Evolutionary conservation across 768 basidiomycete species (phyloP).

Genomic region (Collybia sordida): DNA sequence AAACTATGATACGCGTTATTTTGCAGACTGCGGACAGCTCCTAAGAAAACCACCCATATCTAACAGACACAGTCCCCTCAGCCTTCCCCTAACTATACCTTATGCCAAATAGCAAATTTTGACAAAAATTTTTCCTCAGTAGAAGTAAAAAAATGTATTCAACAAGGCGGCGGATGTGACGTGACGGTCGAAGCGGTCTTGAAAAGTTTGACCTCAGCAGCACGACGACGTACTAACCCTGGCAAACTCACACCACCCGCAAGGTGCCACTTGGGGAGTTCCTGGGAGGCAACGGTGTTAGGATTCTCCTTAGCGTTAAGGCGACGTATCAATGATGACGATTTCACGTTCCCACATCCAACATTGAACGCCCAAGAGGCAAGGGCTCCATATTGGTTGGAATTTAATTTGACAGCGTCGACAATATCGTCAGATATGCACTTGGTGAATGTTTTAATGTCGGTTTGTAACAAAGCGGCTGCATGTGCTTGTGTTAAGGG

Average conservation of each 20-base stretch:
- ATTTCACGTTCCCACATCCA: slow-evolving; percentile 23
- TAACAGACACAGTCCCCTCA: no score
- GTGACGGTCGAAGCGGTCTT: slow-evolving; percentile 25
- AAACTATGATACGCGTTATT: no score
- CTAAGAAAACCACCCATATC: no score
- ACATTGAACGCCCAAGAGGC: slow-evolving; percentile 30
- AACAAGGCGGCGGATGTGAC: slow-evolving; percentile 19
- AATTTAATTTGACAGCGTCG: slow-evolving; percentile 24
- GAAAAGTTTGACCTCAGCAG: slow-evolving; percentile 24
- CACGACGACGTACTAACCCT: slow-evolving; percentile 15
- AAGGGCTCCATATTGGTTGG: slow-evolving; percentile 33
- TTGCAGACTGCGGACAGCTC: no score
- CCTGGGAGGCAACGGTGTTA: slow-evolving; percentile 29
- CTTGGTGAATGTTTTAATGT: slow-evolving; percentile 23
- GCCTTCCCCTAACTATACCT: no score
- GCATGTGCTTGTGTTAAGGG: slow-evolving; percentile 29
- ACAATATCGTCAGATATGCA: slow-evolving; percentile 27
- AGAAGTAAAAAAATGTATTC: no score
- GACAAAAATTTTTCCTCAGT: no score
- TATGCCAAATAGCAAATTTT: no score
- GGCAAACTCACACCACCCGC: slow-evolving; percentile 25
- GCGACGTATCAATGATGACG: slow-evolving; percentile 27
- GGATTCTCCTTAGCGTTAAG: slow-evolving; percentile 29
- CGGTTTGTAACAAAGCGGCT: slow-evolving; percentile 24
- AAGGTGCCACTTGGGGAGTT: slow-evolving; percentile 28